Percentiles rank a stretch among this genome's conserved stretches.
Conservation (phyloP, 108 stramenopile genomes). For the Cyclotella choctawhatcheeana region DNA sequence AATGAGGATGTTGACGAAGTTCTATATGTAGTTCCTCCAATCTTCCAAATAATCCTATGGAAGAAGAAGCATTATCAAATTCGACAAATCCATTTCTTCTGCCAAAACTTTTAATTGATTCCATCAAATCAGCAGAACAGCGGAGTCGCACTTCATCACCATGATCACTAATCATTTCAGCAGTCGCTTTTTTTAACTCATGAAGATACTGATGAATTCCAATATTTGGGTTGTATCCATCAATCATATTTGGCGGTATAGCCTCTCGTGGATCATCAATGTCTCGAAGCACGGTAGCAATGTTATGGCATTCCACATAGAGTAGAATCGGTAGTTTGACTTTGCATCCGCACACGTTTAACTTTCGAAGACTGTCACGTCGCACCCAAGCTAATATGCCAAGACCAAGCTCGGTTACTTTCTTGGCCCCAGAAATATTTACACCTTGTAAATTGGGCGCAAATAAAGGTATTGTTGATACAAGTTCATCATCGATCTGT, state of each 20-base stretch:
- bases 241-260: conserved; percentile 13
- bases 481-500: neutral
- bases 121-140: neutral
- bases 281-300: neutral
- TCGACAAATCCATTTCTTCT: neutral
- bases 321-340: neutral
- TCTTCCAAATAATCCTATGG: neutral
- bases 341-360: neutral
- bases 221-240: neutral
- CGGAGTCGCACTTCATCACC: neutral
- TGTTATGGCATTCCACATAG: neutral
- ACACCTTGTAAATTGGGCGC: neutral
- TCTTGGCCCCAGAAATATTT: conserved; percentile 13
- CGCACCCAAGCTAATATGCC: conserved; percentile 1
- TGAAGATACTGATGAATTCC: neutral
- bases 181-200: neutral
- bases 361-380: neutral
- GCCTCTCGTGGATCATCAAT: neutral
- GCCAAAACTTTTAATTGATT: neutral
- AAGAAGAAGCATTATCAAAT: too few relatives aligned
- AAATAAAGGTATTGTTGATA: neutral
- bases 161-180: neutral
- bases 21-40: neutral
- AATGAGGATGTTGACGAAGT: neutral
- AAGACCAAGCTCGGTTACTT: conserved; percentile 13